phyloP scores from a whole-genome alignment of 129 eudicot species.

The Artemisia annua region DNA sequence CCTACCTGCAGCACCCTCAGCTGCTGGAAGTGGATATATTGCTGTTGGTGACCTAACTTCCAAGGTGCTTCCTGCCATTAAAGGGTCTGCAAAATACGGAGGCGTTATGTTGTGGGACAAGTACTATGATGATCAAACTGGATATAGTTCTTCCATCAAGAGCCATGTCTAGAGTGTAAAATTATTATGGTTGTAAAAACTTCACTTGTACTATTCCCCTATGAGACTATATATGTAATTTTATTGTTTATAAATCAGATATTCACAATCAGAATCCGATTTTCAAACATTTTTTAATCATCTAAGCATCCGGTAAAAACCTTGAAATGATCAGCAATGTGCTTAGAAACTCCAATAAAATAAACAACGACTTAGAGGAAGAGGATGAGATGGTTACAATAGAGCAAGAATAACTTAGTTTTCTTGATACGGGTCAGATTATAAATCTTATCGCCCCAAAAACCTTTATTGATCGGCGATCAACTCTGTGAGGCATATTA shows the following conservation, averaged over 20 bases:
- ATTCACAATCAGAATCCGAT: neutral
- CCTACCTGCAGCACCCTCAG: neutral
- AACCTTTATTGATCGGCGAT: slow-evolving; percentile 42
- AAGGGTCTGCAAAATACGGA: slow-evolving; percentile 14
- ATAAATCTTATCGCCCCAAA: slow-evolving; percentile 72
- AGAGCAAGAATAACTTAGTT: slow-evolving; percentile 39
- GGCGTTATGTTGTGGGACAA: slow-evolving; percentile 17
- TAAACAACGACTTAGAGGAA: slow-evolving; percentile 30
- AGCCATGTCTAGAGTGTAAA: neutral
- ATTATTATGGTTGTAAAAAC: neutral
- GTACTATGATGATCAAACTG: slow-evolving; percentile 4
- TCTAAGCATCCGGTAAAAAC: neutral
- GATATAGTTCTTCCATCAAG: slow-evolving; percentile 9
- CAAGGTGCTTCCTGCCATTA: neutral
- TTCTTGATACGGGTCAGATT: slow-evolving; percentile 62
- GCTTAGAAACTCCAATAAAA: neutral
- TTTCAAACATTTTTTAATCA: neutral
- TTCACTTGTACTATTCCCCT: neutral
- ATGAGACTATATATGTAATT: neutral
- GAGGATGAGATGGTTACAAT: slow-evolving; percentile 31
- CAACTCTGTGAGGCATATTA: no score
- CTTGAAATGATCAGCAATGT: neutral
- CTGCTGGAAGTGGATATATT: slow-evolving; percentile 17
- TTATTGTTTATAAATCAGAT: neutral
- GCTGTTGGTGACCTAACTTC: slow-evolving; percentile 8